A percentile compares a stretch with the other conserved stretches of the same genome.
phyloP scores from a whole-genome alignment of 1,139 yeast species.

The Taphrina betulina region DNA sequence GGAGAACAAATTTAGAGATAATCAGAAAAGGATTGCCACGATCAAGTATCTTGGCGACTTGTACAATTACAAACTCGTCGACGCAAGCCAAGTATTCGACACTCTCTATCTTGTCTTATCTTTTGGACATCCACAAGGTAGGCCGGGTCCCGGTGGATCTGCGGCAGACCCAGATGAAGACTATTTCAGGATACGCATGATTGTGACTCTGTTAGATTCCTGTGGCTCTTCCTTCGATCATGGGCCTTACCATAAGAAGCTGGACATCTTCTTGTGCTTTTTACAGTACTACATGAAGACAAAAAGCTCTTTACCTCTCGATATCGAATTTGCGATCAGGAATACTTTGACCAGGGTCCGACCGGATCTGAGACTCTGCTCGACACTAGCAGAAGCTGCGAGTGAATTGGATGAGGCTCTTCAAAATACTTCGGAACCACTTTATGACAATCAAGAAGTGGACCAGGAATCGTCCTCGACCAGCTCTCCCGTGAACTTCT shows the following conservation, averaged over 20 bases:
- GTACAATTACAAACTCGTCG: slow-evolving; percentile 53
- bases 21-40: slow-evolving; percentile 63
- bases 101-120: slow-evolving; percentile 61
- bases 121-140: slow-evolving; percentile 55
- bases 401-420: slow-evolving; percentile 39
- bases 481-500: slow-evolving; percentile 40
- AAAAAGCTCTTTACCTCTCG: slow-evolving; percentile 67
- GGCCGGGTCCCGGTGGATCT: slow-evolving; percentile 42
- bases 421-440: background rate
- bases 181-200: slow-evolving; percentile 67
- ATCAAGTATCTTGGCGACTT: slow-evolving; percentile 62
- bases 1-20: slow-evolving; percentile 57
- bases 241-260: slow-evolving; percentile 42
- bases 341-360: slow-evolving; percentile 48
- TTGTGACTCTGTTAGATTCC: slow-evolving; percentile 47
- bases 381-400: slow-evolving; percentile 50
- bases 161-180: slow-evolving; percentile 60
- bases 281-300: slow-evolving; percentile 74
- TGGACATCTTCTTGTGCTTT: slow-evolving; percentile 56
- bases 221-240: slow-evolving; percentile 39
- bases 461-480: slow-evolving; percentile 39
- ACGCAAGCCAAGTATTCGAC: slow-evolving; percentile 53
- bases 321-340: slow-evolving; percentile 56
- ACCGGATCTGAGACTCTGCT: slow-evolving; percentile 48
- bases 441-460: slow-evolving; percentile 36